Percentiles rank a stretch among this genome's conserved stretches.
phyloP scores from a whole-genome alignment of 192 early-diverging fungal genomes.

The Haplosporangium gracile region DNA sequence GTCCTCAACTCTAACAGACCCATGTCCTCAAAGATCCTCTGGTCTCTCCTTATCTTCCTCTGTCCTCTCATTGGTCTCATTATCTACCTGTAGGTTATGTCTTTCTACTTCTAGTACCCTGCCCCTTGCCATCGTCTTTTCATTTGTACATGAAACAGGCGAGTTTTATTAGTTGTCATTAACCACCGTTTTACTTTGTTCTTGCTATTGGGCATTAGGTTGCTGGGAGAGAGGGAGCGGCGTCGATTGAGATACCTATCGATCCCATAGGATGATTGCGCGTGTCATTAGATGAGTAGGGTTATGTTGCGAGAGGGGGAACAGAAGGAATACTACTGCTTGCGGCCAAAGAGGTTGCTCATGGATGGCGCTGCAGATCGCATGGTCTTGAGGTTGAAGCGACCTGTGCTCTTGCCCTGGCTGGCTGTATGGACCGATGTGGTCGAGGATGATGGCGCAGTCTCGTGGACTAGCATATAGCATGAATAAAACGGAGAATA shows the following conservation, averaged over 20 bases:
- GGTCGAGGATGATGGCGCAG: not conserved
- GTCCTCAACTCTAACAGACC: conserved; percentile 35
- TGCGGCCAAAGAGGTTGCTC: conserved; percentile 35
- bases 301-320: too few species aligned
- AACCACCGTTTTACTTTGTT: not conserved
- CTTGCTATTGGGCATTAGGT: not conserved
- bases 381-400: conserved; percentile 44
- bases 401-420: conserved; percentile 23
- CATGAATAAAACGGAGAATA: not conserved
- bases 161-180: not conserved
- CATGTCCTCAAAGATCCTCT: conserved; percentile 38
- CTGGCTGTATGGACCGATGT: not conserved
- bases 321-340: not conserved
- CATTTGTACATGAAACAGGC: too few species aligned
- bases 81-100: conserved; percentile 39
- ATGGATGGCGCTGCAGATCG: conserved; percentile 32
- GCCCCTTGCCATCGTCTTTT: not conserved
- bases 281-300: too few species aligned
- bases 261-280: not conserved
- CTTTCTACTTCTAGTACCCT: too few species aligned
- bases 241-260: conserved; percentile 5
- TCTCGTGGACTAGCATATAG: not conserved
- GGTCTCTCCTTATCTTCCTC: conserved; percentile 52
- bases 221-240: not conserved
- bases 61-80: conserved; percentile 41